A percentile compares a stretch with the other conserved stretches of the same genome.
phyloP scores from a whole-genome alignment of 495 filamentous ascomycete species.

The Trichodelitschia bisporula region DNA sequence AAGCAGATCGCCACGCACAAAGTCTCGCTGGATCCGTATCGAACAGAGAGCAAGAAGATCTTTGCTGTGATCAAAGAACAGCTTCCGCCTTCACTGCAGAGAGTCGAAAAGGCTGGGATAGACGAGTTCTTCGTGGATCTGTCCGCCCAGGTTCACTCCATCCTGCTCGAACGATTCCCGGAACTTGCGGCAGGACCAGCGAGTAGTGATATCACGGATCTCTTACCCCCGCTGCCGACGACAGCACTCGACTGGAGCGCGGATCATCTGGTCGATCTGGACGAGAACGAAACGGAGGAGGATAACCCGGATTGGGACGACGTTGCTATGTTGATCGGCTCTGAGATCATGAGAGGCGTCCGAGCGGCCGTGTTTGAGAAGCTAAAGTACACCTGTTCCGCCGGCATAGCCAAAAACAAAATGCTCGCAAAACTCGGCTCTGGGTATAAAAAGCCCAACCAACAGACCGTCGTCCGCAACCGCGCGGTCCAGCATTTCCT shows the following conservation, averaged over 20 bases:
- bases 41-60: conserved; percentile 64
- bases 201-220: conserved; percentile 45
- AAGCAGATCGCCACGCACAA: conserved; percentile 66
- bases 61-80: conserved; percentile 56
- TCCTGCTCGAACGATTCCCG: conserved; percentile 55
- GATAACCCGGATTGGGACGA: conserved; percentile 94
- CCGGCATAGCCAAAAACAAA: conserved; percentile 72
- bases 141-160: conserved; percentile 51
- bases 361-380: conserved; percentile 37
- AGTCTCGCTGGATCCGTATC: conserved; percentile 80
- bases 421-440: conserved; percentile 89
- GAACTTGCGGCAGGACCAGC: conserved; percentile 37
- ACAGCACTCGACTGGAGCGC: conserved; percentile 60
- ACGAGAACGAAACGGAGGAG: conserved; percentile 43
- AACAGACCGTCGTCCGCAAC: conserved; percentile 74
- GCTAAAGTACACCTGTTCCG: conserved; percentile 75
- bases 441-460: conserved; percentile 74
- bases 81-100: conserved; percentile 35
- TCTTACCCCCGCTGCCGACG: conserved; percentile 47
- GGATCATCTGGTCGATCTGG: conserved; percentile 55
- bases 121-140: conserved; percentile 86
- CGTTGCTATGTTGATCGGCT: conserved; percentile 59
- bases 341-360: conserved; percentile 65
- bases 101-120: conserved; percentile 76
- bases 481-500: conserved; percentile 64